Conservation (phyloP, 208 protist species). For the Angomonas ambiguus region DNA sequence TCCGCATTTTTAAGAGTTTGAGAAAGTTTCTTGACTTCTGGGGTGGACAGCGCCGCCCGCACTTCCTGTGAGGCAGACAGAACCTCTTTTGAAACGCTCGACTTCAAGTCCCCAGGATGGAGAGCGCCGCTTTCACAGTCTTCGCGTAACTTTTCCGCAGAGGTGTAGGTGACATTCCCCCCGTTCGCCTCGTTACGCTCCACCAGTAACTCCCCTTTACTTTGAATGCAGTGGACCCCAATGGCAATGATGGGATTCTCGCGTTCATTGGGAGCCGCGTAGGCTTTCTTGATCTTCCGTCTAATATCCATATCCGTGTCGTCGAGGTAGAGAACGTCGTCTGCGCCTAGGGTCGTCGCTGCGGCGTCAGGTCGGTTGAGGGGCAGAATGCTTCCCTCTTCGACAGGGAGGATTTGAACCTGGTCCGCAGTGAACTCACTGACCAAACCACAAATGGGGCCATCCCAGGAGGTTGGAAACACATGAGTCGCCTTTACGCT, state of each 20-base stretch:
- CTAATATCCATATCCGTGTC: slow-evolving; percentile 92
- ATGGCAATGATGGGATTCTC: slow-evolving; percentile 92
- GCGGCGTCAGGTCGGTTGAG: slow-evolving; percentile 69
- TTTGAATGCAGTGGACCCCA: slow-evolving; percentile 52
- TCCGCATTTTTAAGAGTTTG: slow-evolving; percentile 60
- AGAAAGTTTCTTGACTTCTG: slow-evolving; percentile 65
- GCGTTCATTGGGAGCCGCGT: slow-evolving; percentile 82
- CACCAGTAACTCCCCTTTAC: slow-evolving; percentile 26
- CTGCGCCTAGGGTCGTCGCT: slow-evolving; percentile 78
- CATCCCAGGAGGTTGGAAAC: slow-evolving; percentile 46
- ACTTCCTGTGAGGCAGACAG: slow-evolving; percentile 27
- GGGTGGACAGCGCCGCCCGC: slow-evolving; percentile 36
- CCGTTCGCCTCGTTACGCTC: slow-evolving; percentile 64
- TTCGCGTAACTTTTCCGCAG: slow-evolving; percentile 25
- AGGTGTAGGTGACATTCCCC: slow-evolving; percentile 48
- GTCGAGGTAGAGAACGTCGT: slow-evolving; percentile 97
- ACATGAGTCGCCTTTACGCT: slow-evolving; percentile 67
- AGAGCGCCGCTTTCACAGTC: slow-evolving; percentile 70
- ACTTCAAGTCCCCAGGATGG: slow-evolving; percentile 92
- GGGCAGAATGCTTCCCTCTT: slow-evolving; percentile 62
- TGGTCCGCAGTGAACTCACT: slow-evolving; percentile 44
- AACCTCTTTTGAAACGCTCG: slow-evolving; percentile 66
- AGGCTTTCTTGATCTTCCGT: slow-evolving; percentile 96
- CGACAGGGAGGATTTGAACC: slow-evolving; percentile 26
- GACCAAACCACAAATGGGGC: slow-evolving; percentile 31